Conservation (phyloP, 1,284 basidiomycete species). For the Omphalotus olearius region DNA sequence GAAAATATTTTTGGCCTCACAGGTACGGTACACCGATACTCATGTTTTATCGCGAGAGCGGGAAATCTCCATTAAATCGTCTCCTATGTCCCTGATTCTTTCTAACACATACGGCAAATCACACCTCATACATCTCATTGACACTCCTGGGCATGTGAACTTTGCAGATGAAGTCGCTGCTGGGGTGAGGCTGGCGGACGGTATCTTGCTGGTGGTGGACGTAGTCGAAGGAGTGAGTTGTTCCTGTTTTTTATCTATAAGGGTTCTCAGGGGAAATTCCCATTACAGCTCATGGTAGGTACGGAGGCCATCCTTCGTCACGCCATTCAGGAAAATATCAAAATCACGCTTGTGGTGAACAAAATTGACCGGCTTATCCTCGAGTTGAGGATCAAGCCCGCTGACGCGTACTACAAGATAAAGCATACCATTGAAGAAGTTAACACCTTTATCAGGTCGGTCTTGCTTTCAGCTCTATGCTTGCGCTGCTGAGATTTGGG, state of each 20-base stretch:
- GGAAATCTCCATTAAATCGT: conserved; percentile 94
- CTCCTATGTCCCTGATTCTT: conserved; percentile 92
- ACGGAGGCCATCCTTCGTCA: conserved; percentile 86
- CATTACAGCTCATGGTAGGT: conserved; percentile 77
- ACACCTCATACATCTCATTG: conserved; percentile 89
- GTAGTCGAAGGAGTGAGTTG: conserved; percentile 86
- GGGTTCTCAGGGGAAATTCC: conserved; percentile 6
- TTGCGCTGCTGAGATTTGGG: conserved; percentile 5
- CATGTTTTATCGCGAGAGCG: conserved; percentile 87
- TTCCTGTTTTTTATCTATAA: conserved; percentile 12
- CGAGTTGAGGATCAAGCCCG: conserved; percentile 92
- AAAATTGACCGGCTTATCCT: conserved; percentile 97
- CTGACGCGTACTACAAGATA: conserved; percentile 98
- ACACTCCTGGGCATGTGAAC: conserved; percentile 98
- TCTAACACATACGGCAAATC: conserved; percentile 90
- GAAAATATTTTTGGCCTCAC: conserved; percentile 15
- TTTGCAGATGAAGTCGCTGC: conserved; percentile 96
- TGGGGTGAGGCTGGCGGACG: conserved; percentile 86
- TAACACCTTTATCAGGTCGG: conserved; percentile 89
- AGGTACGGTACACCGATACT: conserved; percentile 94
- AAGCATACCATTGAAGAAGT: conserved; percentile 99
- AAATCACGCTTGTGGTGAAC: conserved; percentile 94
- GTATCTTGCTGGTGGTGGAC: conserved; percentile 91
- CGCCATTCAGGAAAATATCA: conserved; percentile 83
- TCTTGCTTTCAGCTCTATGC: conserved; percentile 10